Conservation (phyloP, 2,329 filamentous ascomycete genomes). For the Pyrenochaeta sp. region DNA sequence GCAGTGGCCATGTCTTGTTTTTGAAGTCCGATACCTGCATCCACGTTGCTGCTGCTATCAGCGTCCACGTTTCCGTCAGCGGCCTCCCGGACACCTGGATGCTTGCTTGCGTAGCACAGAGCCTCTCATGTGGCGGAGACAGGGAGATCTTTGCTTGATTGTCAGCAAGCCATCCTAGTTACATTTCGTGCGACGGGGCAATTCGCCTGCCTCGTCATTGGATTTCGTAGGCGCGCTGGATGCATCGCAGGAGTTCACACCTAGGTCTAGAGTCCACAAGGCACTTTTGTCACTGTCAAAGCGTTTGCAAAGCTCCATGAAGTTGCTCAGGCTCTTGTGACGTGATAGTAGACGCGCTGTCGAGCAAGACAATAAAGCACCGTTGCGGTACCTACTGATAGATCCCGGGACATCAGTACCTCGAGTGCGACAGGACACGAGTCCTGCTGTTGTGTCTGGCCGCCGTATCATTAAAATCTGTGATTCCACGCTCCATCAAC, state of each 20-base stretch:
- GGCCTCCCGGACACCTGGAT: neutral
- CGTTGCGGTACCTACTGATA: neutral
- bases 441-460: neutral
- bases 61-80: neutral
- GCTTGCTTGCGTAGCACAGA: slow-evolving; percentile 6
- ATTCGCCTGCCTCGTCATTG: slow-evolving; percentile 18
- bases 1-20: slow-evolving; percentile 1
- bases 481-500: neutral
- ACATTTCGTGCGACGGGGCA: slow-evolving; percentile 6
- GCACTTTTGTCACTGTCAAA: neutral
- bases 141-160: slow-evolving; percentile 8
- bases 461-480: neutral
- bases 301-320: neutral
- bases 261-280: slow-evolving; percentile 4
- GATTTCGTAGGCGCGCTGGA: neutral
- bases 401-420: slow-evolving; percentile 1
- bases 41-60: slow-evolving; percentile 1
- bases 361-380: neutral
- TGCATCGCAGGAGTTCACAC: neutral
- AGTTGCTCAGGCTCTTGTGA: neutral
- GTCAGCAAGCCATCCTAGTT: slow-evolving; percentile 15
- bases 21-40: neutral
- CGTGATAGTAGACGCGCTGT: neutral
- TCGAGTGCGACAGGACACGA: neutral
- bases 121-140: slow-evolving; percentile 12